These are phyloP conservation scores for Vitis hybrid DNA, from an alignment of 177 flowering plant genomes.

Conservation along the genomic window DNA sequence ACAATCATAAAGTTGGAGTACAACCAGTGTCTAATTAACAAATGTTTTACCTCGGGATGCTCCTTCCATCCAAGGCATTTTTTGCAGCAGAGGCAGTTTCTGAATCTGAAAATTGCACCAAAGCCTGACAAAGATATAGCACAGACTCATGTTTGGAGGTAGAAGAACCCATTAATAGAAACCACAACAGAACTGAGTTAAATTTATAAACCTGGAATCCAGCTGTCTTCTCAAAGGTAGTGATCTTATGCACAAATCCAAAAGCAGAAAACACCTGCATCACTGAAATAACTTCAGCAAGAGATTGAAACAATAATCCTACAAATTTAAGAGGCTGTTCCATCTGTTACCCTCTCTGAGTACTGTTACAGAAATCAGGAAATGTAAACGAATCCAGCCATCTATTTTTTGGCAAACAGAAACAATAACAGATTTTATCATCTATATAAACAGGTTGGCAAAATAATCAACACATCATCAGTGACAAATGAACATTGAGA, in stretches of 20 bases:
- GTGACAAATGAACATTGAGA: no score
- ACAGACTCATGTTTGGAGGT: background rate
- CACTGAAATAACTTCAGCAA: slow-evolving; percentile 16
- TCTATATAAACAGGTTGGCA: no score
- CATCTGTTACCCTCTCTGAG: no score
- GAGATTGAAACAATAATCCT: background rate
- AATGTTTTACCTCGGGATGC: slow-evolving; percentile 83
- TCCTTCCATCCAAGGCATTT: slow-evolving; percentile 85
- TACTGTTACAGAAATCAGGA: background rate
- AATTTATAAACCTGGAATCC: slow-evolving; percentile 78
- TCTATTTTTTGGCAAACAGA: background rate
- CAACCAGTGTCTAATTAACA: slow-evolving; percentile 28
- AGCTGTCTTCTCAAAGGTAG: slow-evolving; percentile 97
- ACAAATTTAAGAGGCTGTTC: background rate
- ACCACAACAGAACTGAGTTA: background rate
- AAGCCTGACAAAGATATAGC: slow-evolving; percentile 51
- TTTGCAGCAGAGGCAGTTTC: slow-evolving; percentile 87
- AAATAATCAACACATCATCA: background rate
- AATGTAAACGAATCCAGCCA: background rate
- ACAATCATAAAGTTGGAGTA: slow-evolving; percentile 21
- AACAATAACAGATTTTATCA: background rate
- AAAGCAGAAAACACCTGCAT: slow-evolving; percentile 97
- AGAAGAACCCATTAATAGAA: background rate
- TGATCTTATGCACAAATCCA: slow-evolving; percentile 95
- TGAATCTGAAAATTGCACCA: slow-evolving; percentile 86